Base-by-base conservation (phyloP, 306 rosid genomes). In the Senna tora region DNA sequence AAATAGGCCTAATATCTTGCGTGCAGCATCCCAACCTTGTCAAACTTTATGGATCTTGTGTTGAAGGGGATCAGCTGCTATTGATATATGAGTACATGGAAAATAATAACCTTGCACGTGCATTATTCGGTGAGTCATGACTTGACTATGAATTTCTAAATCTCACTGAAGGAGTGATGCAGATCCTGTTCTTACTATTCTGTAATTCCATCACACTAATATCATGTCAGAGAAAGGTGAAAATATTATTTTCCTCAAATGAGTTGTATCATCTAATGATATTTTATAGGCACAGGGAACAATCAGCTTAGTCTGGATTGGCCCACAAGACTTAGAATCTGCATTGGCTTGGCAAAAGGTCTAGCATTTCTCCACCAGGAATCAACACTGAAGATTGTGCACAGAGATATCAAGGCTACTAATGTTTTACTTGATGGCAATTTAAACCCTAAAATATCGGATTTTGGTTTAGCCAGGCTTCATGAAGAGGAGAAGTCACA, bases 1-100 rank as follows among this genome's bases (percentile, higher is more conserved):
- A 91, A 86, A 83, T 91, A 52, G 97, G 90, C 74, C 21, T 85
- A 81, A 85, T 88, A 75, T 85, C 97, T 68, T 82, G 87, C 72
- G 59, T 83, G 71, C 90, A 88, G 55, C 97, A 91, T 59, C 97
- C 89, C 15, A 91, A 91, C 84, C 89, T 88, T 47, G 97, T 91
- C 58, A 86, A 91, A 75, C 90, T 91, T 61, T 71, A 81, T 74
- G 92, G 95, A 76, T 88, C 75, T 54, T 91, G 97, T 67, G 79
- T 82, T 28, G 95, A 91, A 79, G 84, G 88, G 43, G 83, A 86
- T 69, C 90, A 88, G 55, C 49, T 91, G 38, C 60, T 88, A 74
- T 55, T 91, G 82, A 89, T 91, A 12, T 88, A 91, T 41, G 95
- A 91, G 80, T 88, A 88, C 80, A 11, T 91, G 92, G 90, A 88